phyloP scores from a whole-genome alignment of 805 yeast genomes.

The Lipomyces sp. region DNA sequence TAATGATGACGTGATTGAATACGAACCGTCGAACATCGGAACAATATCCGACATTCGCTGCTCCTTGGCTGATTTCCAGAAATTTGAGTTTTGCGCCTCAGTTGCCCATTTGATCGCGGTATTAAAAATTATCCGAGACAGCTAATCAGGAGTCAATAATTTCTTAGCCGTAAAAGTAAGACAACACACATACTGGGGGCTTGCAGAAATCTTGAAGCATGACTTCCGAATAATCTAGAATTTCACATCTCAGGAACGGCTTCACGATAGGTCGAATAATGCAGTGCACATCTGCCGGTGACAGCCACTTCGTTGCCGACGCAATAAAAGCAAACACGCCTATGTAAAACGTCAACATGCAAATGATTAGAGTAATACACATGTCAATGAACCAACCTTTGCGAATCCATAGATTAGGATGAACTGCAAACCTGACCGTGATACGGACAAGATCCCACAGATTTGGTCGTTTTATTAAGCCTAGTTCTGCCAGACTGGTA shows the following conservation, averaged over 20 bases:
- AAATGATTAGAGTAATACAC: background rate
- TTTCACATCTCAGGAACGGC: conserved; percentile 77
- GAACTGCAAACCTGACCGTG: conserved; percentile 65
- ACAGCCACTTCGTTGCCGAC: conserved; percentile 63
- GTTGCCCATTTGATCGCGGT: conserved; percentile 72
- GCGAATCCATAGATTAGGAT: conserved; percentile 86
- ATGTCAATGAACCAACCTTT: conserved; percentile 47
- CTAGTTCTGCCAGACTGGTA: conserved; percentile 60
- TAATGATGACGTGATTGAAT: conserved; percentile 30
- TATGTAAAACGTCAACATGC: background rate
- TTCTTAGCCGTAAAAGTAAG: background rate
- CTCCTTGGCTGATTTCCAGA: conserved; percentile 63
- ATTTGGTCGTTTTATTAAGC: conserved; percentile 56
- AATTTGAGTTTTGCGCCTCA: conserved; percentile 67
- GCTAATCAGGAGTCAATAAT: conserved; percentile 15
- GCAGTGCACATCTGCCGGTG: conserved; percentile 82
- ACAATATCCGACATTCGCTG: conserved; percentile 35
- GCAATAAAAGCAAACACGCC: conserved; percentile 63
- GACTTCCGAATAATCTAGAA: conserved; percentile 68
- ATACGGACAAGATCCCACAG: conserved; percentile 61
- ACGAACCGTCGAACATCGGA: conserved; percentile 34
- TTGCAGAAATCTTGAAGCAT: conserved; percentile 69
- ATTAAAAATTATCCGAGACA: conserved; percentile 68
- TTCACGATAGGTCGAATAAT: conserved; percentile 79
- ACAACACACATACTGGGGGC: conserved; percentile 50